Base-by-base conservation (phyloP, 2,329 filamentous ascomycete genomes). In the Pyricularia sp. region DNA sequence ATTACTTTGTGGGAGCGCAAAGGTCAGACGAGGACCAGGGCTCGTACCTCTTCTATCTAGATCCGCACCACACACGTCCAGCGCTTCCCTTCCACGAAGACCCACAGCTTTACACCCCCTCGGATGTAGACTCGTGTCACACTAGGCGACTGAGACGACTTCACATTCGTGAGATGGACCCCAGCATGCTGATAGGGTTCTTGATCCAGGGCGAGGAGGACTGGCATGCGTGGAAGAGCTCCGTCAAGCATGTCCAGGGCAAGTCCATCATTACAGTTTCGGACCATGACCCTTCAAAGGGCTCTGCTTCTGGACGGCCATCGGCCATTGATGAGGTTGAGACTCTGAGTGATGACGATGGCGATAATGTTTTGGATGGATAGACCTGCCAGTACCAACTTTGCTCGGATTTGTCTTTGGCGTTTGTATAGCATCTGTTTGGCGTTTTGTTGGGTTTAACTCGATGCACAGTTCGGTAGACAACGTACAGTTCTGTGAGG, bases 111-210 rank as follows among this genome's bases (percentile, higher is more conserved):
- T 91, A 92, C 71, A 86, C 86, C 0, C 71, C 79, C 8, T 88
- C 90, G 70, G 92, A 97, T 66, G 74, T 96, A 19, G 84, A 88
- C 65, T 89, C 89, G 0, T 97, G 91, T 72, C 93, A 99, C 73
- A 97, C 93, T 0, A 84, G 90, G 63, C 87, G 93, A 62, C 78
- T 99, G 22, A 86, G 93, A 49, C 84, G 89, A 65, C 81, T 99
- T 33, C 88, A 94, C 69, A 83, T 99, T 62, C 86, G 87, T 66
- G 93, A 97, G 72, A 94, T 99, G 90, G 94, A 99, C 71, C 94
- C 94, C 0, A 97, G 92, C 72, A 99, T 99, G 94, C 78, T 99
- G 57, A 90, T 99, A 68, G 93, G 91, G 4, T 97, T 97, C 71
- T 78, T 99, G 44, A 92, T 99, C 67, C 84, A 82, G 55, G 85